Evolutionary conservation across 2,329 filamentous ascomycete species (phyloP).

Genomic region (Emmonsia crescens): DNA sequence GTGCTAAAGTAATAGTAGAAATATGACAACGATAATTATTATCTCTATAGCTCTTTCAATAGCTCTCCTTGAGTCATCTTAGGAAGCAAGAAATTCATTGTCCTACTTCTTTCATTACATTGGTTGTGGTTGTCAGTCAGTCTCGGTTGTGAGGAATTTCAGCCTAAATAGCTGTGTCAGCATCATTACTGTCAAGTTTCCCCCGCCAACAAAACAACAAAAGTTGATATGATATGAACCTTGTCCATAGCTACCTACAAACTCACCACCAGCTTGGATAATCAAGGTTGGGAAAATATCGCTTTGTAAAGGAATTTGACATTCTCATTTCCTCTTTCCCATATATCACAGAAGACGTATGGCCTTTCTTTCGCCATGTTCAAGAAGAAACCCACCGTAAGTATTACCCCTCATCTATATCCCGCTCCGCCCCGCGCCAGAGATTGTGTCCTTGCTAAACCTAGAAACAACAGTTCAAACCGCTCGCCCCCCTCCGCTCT

Average conservation of each 20-base stretch:
- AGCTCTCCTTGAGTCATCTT: background rate
- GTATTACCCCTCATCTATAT: slow-evolving; percentile 15
- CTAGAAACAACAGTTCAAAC: slow-evolving; percentile 46
- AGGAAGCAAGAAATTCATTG: background rate
- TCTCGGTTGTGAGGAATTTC: background rate
- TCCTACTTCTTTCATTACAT: background rate
- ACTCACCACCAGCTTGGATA: background rate
- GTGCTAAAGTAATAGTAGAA: background rate
- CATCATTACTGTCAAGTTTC: no score
- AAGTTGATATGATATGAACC: background rate
- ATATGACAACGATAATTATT: background rate
- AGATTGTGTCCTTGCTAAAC: slow-evolving; percentile 7
- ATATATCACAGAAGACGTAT: background rate
- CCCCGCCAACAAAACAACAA: background rate
- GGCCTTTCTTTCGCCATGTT: slow-evolving; percentile 38
- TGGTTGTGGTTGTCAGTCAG: background rate
- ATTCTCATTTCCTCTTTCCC: background rate
- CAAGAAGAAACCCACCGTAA: slow-evolving; percentile 52
- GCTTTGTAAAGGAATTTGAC: background rate
- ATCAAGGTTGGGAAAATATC: background rate
- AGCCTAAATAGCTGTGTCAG: background rate
- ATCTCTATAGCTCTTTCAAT: background rate
- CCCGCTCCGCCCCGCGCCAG: background rate
- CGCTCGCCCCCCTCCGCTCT: slow-evolving; percentile 53
- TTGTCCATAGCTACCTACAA: background rate